phyloP scores from a whole-genome alignment of 2,329 filamentous ascomycete species.

The Pestalotiopsis sp. region DNA sequence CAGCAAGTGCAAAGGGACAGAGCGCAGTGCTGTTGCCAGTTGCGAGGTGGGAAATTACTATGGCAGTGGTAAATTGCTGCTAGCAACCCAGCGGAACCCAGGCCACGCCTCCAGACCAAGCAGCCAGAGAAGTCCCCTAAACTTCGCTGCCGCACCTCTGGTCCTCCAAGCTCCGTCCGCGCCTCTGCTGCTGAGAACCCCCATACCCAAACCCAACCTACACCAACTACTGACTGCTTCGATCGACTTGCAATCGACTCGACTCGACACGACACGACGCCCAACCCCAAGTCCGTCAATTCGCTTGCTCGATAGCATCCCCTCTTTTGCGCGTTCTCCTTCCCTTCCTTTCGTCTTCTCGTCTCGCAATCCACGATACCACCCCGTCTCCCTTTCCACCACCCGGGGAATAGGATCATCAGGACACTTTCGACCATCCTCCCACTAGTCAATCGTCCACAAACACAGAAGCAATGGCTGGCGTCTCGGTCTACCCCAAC shows the following conservation, averaged over 20 bases:
- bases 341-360: conserved; percentile 18
- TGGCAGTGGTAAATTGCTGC: conserved; percentile 32
- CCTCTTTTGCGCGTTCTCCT: conserved; percentile 15
- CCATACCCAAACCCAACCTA: not conserved
- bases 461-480: conserved; percentile 55
- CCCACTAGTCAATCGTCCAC: conserved; percentile 19
- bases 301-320: conserved; percentile 11
- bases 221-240: not conserved
- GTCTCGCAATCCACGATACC: conserved; percentile 21
- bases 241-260: not conserved
- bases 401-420: conserved; percentile 17
- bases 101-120: not conserved
- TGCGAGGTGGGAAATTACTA: conserved; percentile 47
- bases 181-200: conserved; percentile 14
- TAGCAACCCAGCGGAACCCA: not conserved
- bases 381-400: conserved; percentile 27
- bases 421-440: not conserved
- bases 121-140: conserved; percentile 35
- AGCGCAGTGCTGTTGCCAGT: conserved; percentile 11
- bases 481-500: conserved; percentile 79
- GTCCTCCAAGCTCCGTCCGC: conserved; percentile 13
- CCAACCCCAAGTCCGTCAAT: not conserved
- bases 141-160: conserved; percentile 10
- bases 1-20: conserved; percentile 2
- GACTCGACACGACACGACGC: conserved; percentile 2